Evolutionary conservation across 257 asterid genomes (phyloP), one percentile per base, ranked within the genome.

Genomic region (Solanum neorickii): DNA sequence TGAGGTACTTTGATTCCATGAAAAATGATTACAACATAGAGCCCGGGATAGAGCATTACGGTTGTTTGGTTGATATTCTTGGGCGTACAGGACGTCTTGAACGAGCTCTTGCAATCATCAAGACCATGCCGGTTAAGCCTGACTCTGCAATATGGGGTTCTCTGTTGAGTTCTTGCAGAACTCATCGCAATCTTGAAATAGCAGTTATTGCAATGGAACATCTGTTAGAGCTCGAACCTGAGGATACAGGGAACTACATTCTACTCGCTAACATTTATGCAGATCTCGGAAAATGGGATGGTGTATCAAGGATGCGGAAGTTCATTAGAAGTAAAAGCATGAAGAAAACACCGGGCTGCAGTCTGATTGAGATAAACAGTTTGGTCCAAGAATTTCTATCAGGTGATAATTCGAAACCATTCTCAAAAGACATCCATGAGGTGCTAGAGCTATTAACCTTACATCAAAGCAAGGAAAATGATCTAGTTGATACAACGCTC

Each of bases 81-180:
- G 97, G 95, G 10, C 92, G 96, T 20, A 93, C 95, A 1, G 99
- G 98, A n/a, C 62, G 91, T 18, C 91, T 94, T 20, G 93, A 83
- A 47, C 94, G 91, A 16, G 98, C 97, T 33, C 88, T 94, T 13
- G 72, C 94, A 23, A 86, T 93, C 80, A 83, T 96, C 75, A 62
- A 69, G 76, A 88, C 91, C 91, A 94, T 96, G 98, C 91, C 87
- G 4, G 90, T 93, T 92, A 86, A 88, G 88, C 95, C 97, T 3
- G 96, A 91, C 88, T 92, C 98, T 29, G 96, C 95, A 1, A 96
- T 94, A 68, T 95, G 98, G 98, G 98, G 98, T 16, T 94, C 99
- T 56, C 49, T 96, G 87, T 89, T 95, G 89, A 93, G 97, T 87
- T 93, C 95, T 10, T 93, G 98, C 87, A 92, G 99, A 84, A 92